Conservation (phyloP, 768 basidiomycete species). For the Leccinum incarnatum region DNA sequence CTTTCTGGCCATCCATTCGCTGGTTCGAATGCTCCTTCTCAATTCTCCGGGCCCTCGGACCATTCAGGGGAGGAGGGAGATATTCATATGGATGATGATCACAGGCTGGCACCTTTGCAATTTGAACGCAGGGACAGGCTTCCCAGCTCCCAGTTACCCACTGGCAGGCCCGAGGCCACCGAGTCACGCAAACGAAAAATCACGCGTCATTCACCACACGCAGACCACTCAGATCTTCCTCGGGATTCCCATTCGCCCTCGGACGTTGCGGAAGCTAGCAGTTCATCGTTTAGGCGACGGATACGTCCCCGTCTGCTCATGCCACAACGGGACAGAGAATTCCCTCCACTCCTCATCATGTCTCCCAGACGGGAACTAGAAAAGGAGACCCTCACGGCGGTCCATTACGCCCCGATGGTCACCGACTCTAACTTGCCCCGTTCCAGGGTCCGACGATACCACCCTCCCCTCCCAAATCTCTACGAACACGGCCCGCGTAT, state of each 20-base stretch:
- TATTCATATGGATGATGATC: background rate
- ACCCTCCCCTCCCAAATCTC: background rate
- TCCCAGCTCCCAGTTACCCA: background rate
- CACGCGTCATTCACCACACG: background rate
- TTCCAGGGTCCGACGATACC: background rate
- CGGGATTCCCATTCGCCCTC: background rate
- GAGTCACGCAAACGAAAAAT: constrained; percentile 20
- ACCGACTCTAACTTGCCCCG: background rate
- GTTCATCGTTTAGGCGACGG: background rate
- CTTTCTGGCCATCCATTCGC: background rate
- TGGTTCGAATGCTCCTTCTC: background rate
- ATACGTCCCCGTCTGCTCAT: constrained; percentile 7
- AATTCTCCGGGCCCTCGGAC: background rate
- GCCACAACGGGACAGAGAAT: constrained; percentile 10
- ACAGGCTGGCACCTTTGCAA: background rate
- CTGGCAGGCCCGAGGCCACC: background rate
- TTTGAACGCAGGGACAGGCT: background rate
- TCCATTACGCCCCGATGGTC: background rate
- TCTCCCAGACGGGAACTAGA: constrained; percentile 9
- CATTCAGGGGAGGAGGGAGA: background rate
- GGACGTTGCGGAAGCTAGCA: background rate
- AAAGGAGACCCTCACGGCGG: constrained; percentile 2
- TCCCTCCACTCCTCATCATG: constrained; percentile 24
- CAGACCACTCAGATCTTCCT: background rate
- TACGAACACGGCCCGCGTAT: constrained; percentile 1